phyloP scores from a whole-genome alignment of 495 filamentous ascomycete species.

The Hypomontagnella submonticulosa region DNA sequence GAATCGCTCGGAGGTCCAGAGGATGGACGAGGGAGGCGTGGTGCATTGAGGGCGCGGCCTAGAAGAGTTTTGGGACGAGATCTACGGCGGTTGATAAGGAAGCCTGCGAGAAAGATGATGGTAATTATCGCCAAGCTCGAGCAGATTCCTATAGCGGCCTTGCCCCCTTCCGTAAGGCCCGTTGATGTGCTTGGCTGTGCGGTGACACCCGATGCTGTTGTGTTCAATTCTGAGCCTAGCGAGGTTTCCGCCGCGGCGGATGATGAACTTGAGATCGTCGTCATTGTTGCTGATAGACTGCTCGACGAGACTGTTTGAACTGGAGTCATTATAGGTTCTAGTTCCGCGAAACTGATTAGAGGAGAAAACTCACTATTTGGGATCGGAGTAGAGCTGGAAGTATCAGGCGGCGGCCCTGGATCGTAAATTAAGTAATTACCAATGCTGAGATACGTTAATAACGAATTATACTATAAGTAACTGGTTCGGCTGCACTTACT shows the following conservation, averaged over 20 bases:
- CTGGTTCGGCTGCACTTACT: slow-evolving; percentile 46
- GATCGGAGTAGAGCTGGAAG: slow-evolving; percentile 16
- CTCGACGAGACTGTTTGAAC: neutral
- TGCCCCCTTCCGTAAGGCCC: slow-evolving; percentile 50
- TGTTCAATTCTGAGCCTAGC: slow-evolving; percentile 27
- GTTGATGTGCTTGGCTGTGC: slow-evolving; percentile 23
- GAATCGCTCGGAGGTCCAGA: slow-evolving; percentile 45
- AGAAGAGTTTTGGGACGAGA: slow-evolving; percentile 34
- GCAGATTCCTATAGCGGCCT: slow-evolving; percentile 56
- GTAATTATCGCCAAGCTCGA: slow-evolving; percentile 49
- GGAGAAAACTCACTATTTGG: slow-evolving; percentile 17
- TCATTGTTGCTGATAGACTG: slow-evolving; percentile 13
- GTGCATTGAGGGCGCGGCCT: slow-evolving; percentile 19
- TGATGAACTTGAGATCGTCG: slow-evolving; percentile 2
- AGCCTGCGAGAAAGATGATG: slow-evolving; percentile 51
- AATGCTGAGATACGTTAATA: slow-evolving; percentile 42
- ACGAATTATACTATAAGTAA: neutral
- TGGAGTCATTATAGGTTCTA: neutral
- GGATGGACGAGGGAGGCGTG: slow-evolving; percentile 30
- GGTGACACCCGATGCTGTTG: slow-evolving; percentile 20
- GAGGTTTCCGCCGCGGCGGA: slow-evolving; percentile 19
- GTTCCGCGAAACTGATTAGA: slow-evolving; percentile 1
- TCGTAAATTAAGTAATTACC: slow-evolving; percentile 53
- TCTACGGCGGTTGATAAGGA: slow-evolving; percentile 48
- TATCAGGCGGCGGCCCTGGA: slow-evolving; percentile 50